Conservation (phyloP, 176 grass and related monocot species). For the Saccharum officinarum region DNA sequence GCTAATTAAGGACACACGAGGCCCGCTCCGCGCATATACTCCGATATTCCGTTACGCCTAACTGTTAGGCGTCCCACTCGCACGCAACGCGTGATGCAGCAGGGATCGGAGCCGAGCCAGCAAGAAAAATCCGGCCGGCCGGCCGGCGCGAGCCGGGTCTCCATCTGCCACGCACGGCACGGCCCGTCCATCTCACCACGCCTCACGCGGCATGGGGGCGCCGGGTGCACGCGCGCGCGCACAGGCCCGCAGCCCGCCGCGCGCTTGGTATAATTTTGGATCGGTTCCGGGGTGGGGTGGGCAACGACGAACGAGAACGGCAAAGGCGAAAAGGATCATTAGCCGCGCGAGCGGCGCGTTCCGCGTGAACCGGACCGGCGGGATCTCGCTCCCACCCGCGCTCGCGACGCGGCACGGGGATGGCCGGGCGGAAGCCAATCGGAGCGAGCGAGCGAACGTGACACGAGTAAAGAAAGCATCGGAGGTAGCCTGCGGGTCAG, state of each 20-base stretch:
- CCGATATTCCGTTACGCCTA: background rate
- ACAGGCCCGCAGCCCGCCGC: too few species aligned
- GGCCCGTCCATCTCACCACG: background rate
- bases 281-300: too few species aligned
- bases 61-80: background rate
- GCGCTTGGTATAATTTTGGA: too few species aligned
- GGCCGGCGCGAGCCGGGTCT: too few species aligned
- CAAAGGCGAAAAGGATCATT: background rate
- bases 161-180: too few species aligned
- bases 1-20: background rate
- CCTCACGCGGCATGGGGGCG: background rate
- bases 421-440: background rate
- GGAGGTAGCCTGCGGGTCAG: background rate
- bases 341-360: conserved; percentile 9
- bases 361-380: background rate
- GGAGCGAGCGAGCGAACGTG: conserved; percentile 11
- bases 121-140: background rate
- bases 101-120: background rate
- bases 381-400: background rate
- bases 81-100: background rate
- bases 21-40: background rate
- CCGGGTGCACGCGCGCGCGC: too few species aligned
- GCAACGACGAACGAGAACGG: too few species aligned
- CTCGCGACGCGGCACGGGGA: background rate
- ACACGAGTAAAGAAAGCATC: background rate